These are phyloP conservation scores for Russula lepida DNA, from an alignment of 768 basidiomycete genomes.

Conservation along the genomic window DNA sequence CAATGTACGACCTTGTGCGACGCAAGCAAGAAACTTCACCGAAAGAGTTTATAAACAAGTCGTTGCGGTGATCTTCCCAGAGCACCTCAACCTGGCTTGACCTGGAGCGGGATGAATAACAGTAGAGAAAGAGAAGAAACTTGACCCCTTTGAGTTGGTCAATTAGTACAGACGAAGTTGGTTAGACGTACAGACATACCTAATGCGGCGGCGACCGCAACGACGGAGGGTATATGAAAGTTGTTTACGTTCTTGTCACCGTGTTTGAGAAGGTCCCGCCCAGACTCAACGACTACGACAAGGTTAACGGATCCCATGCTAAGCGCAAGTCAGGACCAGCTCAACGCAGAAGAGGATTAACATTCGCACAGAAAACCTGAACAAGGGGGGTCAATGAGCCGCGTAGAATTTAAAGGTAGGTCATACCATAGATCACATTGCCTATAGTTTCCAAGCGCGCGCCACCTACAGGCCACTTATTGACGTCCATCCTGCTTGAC, in stretches of 20 bases:
- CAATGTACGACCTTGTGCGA: neutral
- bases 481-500: conserved; percentile 58
- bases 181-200: conserved; percentile 36
- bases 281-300: conserved; percentile 83
- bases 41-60: conserved; percentile 76
- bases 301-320: conserved; percentile 92
- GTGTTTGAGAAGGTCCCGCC: conserved; percentile 58
- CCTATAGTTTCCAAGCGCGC: conserved; percentile 86
- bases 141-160: conserved; percentile 56
- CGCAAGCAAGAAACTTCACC: conserved; percentile 34
- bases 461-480: conserved; percentile 90
- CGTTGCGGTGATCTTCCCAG: conserved; percentile 96
- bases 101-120: conserved; percentile 63
- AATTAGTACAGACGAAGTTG: conserved; percentile 4
- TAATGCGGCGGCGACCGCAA: conserved; percentile 77
- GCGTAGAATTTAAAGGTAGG: conserved; percentile 7
- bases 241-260: conserved; percentile 43
- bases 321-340: conserved; percentile 5
- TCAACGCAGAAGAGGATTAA: neutral
- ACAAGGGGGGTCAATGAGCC: neutral
- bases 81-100: conserved; percentile 92
- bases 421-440: conserved; percentile 72
- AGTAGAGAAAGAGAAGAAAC: conserved; percentile 79
- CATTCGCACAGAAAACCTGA: conserved; percentile 41
- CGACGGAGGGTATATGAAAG: conserved; percentile 75